Conservation (phyloP, 1,139 yeast species). For the Pneumocystis wakefieldiae region DNA sequence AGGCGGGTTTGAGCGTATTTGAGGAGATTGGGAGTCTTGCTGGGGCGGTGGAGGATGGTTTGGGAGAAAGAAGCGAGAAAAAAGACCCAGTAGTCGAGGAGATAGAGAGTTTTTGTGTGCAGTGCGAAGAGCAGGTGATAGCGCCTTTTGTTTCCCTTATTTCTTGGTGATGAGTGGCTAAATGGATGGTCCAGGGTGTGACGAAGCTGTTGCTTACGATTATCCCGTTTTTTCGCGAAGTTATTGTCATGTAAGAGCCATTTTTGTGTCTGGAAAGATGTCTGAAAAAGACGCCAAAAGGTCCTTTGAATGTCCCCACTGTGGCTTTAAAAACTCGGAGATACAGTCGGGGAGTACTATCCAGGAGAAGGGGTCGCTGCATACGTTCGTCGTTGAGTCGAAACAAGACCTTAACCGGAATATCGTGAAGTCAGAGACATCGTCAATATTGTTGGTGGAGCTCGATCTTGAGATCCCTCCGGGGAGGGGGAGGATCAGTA, state of each 20-base stretch:
- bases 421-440: constrained; percentile 79
- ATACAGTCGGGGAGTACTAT: constrained; percentile 85
- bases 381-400: constrained; percentile 54
- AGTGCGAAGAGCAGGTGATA: constrained; percentile 51
- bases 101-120: constrained; percentile 88
- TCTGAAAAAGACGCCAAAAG: constrained; percentile 25
- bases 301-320: constrained; percentile 94
- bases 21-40: constrained; percentile 1
- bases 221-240: constrained; percentile 84
- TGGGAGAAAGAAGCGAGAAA: constrained; percentile 35
- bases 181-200: too few relatives aligned
- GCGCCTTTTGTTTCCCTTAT: too few relatives aligned
- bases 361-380: constrained; percentile 57
- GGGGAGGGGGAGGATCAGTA: constrained; percentile 81
- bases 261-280: background rate
- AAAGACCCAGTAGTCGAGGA: constrained; percentile 95
- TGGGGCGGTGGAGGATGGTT: background rate
- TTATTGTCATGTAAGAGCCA: constrained; percentile 36
- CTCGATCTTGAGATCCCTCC: constrained; percentile 92
- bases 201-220: constrained; percentile 73
- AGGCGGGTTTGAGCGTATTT: background rate
- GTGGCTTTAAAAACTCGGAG: constrained; percentile 81
- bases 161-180: background rate
- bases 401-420: constrained; percentile 72
- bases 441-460: constrained; percentile 67